Base-by-base conservation (phyloP, 2,329 filamentous ascomycete genomes). In the Kalaharituber pfeilii region DNA sequence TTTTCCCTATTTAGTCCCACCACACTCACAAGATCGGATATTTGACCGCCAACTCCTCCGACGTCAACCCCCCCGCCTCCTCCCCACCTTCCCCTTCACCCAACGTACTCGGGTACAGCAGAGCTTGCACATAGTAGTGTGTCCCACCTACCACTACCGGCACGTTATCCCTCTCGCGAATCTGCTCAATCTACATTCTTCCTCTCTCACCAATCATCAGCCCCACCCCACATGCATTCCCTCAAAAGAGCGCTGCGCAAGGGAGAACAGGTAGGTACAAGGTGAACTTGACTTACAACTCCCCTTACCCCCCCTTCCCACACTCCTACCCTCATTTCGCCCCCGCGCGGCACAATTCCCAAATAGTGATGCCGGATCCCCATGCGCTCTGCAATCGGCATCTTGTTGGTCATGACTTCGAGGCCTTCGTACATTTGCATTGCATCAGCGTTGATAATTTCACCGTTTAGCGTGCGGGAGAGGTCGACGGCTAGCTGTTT, bases 351-450 rank as follows among this genome's bases (percentile, higher is more conserved):
- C 53, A 96, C 81, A 59, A 80, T 81, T 51, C 84, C 86, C 24
- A 98, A 76, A 2, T 98, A 72, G 67, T 98, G 89, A 66, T 98
- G 91, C 3, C 84, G 82, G 9, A 98, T 74, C 8, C 82, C 85
- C 57, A 82, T 77, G 64, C 80, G 81, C 66, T 96, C 89, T 20
- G 79, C 74, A 0, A 66, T 52, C 0, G 84, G 78, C 56, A 96
- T 84, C 67, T 96, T 94, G 68, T 98, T 98, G 25, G 91, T 98
- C 62, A 96, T 89, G 59, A 96, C 82, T 4, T 91, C 87, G 44
- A 98, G 72, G 2, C 91, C 91, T 52, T 78, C 76, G 68, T 98
- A 98, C 70, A 98, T 80, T 67, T 98, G 91, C 87, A 98, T 94
- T 36, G 91, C 91, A 73, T 98, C 91, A 49, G 86, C 86, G 66